These are phyloP conservation scores for Fusarium chuoi DNA, from an alignment of 2,329 filamentous ascomycete genomes.

Conservation along the genomic window DNA sequence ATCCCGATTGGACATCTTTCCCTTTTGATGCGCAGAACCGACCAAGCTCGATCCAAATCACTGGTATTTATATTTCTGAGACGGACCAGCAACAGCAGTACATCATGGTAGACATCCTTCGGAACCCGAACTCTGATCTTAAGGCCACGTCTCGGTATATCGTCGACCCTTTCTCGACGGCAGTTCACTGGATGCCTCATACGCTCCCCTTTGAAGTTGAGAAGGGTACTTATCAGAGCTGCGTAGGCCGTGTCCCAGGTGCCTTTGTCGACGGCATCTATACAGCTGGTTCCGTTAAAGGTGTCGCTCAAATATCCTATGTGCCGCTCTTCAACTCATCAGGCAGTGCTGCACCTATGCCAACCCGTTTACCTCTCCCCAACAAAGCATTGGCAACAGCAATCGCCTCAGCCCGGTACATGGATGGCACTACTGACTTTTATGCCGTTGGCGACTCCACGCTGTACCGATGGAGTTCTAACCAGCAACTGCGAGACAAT, in stretches of 20 bases:
- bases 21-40: neutral
- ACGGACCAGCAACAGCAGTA: neutral
- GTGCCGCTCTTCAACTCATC: neutral
- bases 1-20: neutral
- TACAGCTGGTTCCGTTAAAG: neutral
- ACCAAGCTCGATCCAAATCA: neutral
- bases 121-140: neutral
- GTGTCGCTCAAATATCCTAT: neutral
- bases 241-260: neutral
- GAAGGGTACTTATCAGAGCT: neutral
- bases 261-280: neutral
- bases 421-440: neutral
- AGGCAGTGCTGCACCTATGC: neutral
- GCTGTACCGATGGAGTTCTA: neutral
- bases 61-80: neutral
- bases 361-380: neutral
- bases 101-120: neutral
- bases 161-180: neutral
- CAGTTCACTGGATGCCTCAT: neutral
- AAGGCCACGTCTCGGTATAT: neutral
- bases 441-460: neutral
- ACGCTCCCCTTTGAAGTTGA: neutral
- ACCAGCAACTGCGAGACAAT: too few species aligned
- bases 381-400: neutral
- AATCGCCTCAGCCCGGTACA: neutral